These are phyloP conservation scores for Thymus mandschuricus DNA, from an alignment of 257 asterid genomes.

Conservation along the genomic window DNA sequence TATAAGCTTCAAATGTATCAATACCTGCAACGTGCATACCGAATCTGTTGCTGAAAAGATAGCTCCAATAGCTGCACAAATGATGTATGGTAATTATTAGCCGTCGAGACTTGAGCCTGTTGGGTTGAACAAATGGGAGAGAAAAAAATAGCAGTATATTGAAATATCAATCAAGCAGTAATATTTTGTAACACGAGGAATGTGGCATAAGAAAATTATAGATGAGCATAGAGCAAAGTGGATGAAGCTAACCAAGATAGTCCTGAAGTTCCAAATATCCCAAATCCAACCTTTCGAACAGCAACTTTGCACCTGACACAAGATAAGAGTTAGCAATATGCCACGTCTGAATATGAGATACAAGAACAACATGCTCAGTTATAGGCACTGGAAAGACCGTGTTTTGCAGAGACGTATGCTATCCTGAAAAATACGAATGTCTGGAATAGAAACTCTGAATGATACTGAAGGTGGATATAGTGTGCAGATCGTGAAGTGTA, in stretches of 20 bases:
- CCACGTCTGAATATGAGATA: not conserved
- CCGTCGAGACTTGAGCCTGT: not conserved
- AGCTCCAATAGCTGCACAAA: constrained; percentile 72
- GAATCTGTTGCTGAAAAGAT: constrained; percentile 88
- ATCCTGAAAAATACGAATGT: too few species aligned
- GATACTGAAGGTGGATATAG: too few species aligned
- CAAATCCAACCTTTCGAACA: constrained; percentile 49
- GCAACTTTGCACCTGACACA: constrained; percentile 60
- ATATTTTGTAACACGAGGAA: not conserved
- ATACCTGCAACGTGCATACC: constrained; percentile 85
- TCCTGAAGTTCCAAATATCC: constrained; percentile 62
- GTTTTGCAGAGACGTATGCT: not conserved
- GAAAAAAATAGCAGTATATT: not conserved
- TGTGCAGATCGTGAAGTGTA: too few species aligned
- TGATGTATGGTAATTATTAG: constrained; percentile 14
- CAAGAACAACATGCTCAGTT: not conserved
- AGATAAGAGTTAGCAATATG: constrained; percentile 28
- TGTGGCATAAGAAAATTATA: not conserved
- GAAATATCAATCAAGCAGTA: not conserved
- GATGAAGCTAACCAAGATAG: constrained; percentile 65
- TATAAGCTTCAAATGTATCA: not conserved
- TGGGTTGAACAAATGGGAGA: not conserved
- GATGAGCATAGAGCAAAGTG: constrained; percentile 20
- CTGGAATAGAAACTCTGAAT: too few species aligned
- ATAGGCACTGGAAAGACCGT: not conserved